A percentile compares a stretch with the other conserved stretches of the same genome.
phyloP scores from a whole-genome alignment of 129 eudicot species.

The Arctium minus region DNA sequence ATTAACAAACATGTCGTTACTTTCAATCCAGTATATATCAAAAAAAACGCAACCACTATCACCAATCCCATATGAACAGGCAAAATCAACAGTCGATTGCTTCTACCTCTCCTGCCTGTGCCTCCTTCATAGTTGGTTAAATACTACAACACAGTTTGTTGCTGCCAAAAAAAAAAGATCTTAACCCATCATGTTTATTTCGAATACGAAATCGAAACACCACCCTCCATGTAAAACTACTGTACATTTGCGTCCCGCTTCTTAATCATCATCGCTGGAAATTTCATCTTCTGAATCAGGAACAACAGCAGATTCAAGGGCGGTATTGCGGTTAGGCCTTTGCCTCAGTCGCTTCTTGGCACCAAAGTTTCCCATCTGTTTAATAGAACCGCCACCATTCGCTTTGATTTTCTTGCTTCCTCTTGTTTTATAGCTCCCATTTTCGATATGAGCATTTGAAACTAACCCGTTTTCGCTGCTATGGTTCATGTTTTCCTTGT shows the following conservation, averaged over 20 bases:
- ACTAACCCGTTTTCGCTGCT: conserved; percentile 19
- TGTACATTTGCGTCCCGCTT: background rate
- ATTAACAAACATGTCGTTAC: too few species aligned
- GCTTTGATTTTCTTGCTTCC: conserved; percentile 32
- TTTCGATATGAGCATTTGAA: conserved; percentile 1
- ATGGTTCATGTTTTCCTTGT: conserved; percentile 10
- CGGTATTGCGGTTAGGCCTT: conserved; percentile 45
- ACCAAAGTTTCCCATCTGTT: conserved; percentile 34
- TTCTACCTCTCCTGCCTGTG: background rate
- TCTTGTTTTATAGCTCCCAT: conserved; percentile 10
- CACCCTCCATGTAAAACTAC: background rate
- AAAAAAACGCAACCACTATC: background rate
- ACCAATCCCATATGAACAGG: background rate
- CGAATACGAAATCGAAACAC: background rate
- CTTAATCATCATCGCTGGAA: conserved; percentile 13
- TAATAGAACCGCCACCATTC: conserved; percentile 25
- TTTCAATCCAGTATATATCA: too few species aligned
- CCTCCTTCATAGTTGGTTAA: background rate
- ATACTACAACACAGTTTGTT: background rate
- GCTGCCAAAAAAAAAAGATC: background rate
- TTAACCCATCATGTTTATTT: background rate
- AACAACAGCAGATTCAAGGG: conserved; percentile 30
- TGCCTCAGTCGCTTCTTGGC: conserved; percentile 53
- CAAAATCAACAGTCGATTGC: background rate
- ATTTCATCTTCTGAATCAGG: conserved; percentile 59